Evolutionary conservation across 345 rosid species (phyloP).

Genomic region (Pugionium cornutum): DNA sequence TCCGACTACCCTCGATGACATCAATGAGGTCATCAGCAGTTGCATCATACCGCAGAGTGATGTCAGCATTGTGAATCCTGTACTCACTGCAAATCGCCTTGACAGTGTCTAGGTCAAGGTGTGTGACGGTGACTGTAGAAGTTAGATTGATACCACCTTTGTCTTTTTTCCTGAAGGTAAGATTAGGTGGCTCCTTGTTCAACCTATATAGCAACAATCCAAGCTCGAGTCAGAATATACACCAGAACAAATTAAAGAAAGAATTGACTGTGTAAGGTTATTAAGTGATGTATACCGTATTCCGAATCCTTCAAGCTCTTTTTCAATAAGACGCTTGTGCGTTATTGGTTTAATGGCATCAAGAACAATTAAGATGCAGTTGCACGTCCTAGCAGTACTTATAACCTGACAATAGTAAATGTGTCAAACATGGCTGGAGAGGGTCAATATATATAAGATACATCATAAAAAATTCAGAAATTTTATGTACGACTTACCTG

Average conservation of each 20-base stretch:
- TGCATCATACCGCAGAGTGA: slow-evolving; percentile 91
- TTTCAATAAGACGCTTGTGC: slow-evolving; percentile 96
- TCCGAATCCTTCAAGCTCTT: slow-evolving; percentile 99
- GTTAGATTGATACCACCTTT: slow-evolving; percentile 95
- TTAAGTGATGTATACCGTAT: slow-evolving; percentile 60
- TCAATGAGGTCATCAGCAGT: slow-evolving; percentile 99
- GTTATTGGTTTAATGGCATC: slow-evolving; percentile 98
- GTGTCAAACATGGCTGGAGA: slow-evolving; percentile 5
- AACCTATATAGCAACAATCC: slow-evolving; percentile 54
- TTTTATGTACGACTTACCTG: slow-evolving; percentile 52
- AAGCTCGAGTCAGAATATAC: not conserved
- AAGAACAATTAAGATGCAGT: slow-evolving; percentile 89
- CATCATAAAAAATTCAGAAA: not conserved
- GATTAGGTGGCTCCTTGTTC: slow-evolving; percentile 97
- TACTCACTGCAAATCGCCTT: slow-evolving; percentile 98
- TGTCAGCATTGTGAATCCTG: slow-evolving; percentile 93
- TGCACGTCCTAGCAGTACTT: slow-evolving; percentile 91
- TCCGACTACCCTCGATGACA: slow-evolving; percentile 95
- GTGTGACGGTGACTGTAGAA: slow-evolving; percentile 78
- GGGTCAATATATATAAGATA: not conserved
- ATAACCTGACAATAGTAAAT: slow-evolving; percentile 62
- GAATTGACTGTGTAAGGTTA: not conserved
- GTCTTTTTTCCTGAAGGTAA: slow-evolving; percentile 96
- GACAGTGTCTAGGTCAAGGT: slow-evolving; percentile 93
- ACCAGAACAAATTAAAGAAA: not conserved